Conservation (phyloP, 2,329 filamentous ascomycete species). For the Onygenales sp. region DNA sequence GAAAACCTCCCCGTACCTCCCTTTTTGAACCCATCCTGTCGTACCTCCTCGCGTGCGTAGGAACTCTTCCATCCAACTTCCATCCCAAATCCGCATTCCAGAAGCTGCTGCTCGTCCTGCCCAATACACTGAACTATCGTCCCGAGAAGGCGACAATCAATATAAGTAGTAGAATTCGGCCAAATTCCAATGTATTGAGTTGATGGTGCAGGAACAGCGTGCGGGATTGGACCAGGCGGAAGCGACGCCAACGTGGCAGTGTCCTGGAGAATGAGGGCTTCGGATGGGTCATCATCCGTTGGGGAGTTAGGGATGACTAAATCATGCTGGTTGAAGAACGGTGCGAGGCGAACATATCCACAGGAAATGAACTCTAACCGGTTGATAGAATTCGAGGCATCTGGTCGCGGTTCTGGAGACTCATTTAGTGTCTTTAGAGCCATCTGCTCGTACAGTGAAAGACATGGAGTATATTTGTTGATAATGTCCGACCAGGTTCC, state of each 20-base stretch:
- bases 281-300: neutral
- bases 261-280: neutral
- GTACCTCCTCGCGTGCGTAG: slow-evolving; percentile 12
- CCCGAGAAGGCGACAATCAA: slow-evolving; percentile 14
- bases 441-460: slow-evolving; percentile 27
- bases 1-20: slow-evolving; percentile 22
- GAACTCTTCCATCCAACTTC: slow-evolving; percentile 17
- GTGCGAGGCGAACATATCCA: slow-evolving; percentile 45
- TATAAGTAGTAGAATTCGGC: neutral
- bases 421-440: slow-evolving; percentile 14
- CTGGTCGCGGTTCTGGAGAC: slow-evolving; percentile 14
- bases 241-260: neutral
- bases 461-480: slow-evolving; percentile 41
- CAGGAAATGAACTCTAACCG: slow-evolving; percentile 50
- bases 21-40: slow-evolving; percentile 19
- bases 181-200: neutral
- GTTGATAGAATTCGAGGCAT: slow-evolving; percentile 18
- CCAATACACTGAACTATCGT: slow-evolving; percentile 18
- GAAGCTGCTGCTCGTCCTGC: slow-evolving; percentile 17
- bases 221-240: neutral
- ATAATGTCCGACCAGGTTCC: slow-evolving; percentile 45
- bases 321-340: slow-evolving; percentile 28
- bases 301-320: slow-evolving; percentile 17
- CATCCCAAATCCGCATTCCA: slow-evolving; percentile 19
- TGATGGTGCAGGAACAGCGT: neutral